These are phyloP conservation scores for Pyrenula aspistea DNA, from an alignment of 495 filamentous ascomycete genomes.

Conservation along the genomic window DNA sequence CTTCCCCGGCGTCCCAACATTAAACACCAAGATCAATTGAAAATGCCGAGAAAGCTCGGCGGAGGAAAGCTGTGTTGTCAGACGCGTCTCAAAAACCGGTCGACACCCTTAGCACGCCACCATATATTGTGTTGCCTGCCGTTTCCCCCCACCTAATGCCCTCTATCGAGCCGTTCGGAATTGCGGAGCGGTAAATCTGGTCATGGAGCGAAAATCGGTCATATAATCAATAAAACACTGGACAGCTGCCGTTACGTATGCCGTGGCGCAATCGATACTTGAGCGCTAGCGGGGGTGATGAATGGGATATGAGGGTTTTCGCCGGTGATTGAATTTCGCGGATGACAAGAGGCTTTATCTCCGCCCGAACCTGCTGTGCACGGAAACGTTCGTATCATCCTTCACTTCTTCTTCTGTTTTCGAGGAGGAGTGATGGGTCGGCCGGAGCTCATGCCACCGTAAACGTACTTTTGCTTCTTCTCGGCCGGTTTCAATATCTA, in stretches of 20 bases:
- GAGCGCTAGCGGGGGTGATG: not conserved
- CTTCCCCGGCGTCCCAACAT: not conserved
- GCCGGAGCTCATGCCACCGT: constrained; percentile 76
- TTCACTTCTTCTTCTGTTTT: constrained; percentile 76
- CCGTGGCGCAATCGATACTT: not conserved
- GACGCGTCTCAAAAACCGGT: not conserved
- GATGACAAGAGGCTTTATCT: constrained; percentile 44
- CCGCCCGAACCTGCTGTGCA: constrained; percentile 93
- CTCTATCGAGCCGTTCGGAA: too few relatives aligned
- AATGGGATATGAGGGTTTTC: not conserved
- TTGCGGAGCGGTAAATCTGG: too few relatives aligned
- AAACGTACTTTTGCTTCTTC: constrained; percentile 99
- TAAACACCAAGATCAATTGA: not conserved
- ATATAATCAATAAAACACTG: not conserved
- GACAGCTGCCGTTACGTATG: not conserved
- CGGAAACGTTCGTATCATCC: constrained; percentile 67
- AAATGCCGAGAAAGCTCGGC: not conserved
- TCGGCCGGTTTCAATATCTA: constrained; percentile 99
- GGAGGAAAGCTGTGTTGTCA: not conserved
- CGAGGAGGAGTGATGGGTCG: constrained; percentile 81
- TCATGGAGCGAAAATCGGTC: not conserved
- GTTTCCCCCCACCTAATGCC: too few relatives aligned
- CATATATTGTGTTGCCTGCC: too few relatives aligned
- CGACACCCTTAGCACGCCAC: not conserved
- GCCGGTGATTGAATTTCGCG: not conserved